phyloP scores from a whole-genome alignment of 2,329 filamentous ascomycete genomes.

The Pyrenophora teres region DNA sequence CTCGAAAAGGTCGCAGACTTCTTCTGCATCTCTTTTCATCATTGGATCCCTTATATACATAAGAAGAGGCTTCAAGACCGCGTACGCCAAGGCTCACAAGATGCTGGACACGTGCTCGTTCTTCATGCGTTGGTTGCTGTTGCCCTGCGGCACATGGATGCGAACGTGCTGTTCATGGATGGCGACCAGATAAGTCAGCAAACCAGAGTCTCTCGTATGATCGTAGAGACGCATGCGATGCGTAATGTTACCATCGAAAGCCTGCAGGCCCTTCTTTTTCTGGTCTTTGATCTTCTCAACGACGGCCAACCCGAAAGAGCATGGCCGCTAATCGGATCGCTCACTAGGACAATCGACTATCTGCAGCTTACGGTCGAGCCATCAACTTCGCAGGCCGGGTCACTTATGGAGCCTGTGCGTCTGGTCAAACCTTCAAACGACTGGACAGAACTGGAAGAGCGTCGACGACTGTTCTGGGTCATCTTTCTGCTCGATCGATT shows the following conservation, averaged over 20 bases:
- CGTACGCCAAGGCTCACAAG: constrained; percentile 22
- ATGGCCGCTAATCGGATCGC: constrained; percentile 42
- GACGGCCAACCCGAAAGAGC: constrained; percentile 36
- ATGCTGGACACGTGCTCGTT: constrained; percentile 28
- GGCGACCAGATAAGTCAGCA: constrained; percentile 33
- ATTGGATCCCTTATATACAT: constrained; percentile 43
- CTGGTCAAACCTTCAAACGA: constrained; percentile 32
- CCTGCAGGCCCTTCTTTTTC: constrained; percentile 37
- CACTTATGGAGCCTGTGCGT: constrained; percentile 39
- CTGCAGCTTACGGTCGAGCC: constrained; percentile 40
- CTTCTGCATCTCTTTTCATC: constrained; percentile 42
- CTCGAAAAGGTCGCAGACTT: constrained; percentile 36
- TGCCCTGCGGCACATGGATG: constrained; percentile 37
- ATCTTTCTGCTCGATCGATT: constrained; percentile 43
- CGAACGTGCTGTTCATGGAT: constrained; percentile 28
- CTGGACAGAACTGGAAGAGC: constrained; percentile 42
- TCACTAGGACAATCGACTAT: constrained; percentile 42
- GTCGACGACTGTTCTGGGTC: constrained; percentile 40
- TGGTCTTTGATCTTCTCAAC: constrained; percentile 42
- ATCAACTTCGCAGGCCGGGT: constrained; percentile 27
- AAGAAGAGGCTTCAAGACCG: constrained; percentile 35
- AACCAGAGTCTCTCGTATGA: constrained; percentile 32
- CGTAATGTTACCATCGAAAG: constrained; percentile 36
- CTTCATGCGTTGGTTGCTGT: constrained; percentile 38
- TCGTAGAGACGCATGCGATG: constrained; percentile 38